phyloP scores from a whole-genome alignment of 2,329 filamentous ascomycete species.

The Lecanicillium sp. region DNA sequence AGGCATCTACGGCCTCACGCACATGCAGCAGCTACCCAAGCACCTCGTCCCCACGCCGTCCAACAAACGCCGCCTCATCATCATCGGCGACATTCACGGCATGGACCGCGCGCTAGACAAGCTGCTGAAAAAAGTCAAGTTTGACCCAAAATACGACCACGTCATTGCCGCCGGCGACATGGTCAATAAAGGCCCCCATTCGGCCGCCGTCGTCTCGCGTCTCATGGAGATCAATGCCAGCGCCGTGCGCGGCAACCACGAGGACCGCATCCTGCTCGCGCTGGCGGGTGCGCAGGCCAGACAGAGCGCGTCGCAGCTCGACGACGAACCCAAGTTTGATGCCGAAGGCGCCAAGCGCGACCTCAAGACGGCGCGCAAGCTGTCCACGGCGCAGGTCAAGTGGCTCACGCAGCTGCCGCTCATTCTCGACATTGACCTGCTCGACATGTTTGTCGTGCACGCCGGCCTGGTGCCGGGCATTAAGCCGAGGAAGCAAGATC shows the following conservation, averaged over 20 bases:
- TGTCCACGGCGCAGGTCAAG: slow-evolving; percentile 49
- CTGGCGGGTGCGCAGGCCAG: slow-evolving; percentile 24
- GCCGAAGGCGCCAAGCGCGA: slow-evolving; percentile 3
- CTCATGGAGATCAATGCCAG: slow-evolving; percentile 68
- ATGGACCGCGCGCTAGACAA: slow-evolving; percentile 60
- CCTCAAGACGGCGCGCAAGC: slow-evolving; percentile 14
- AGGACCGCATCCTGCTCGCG: slow-evolving; percentile 73
- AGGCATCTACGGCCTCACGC: slow-evolving; percentile 22
- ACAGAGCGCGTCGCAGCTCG: slow-evolving; percentile 5
- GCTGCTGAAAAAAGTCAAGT: slow-evolving; percentile 60
- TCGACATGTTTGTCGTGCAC: slow-evolving; percentile 68
- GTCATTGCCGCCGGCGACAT: slow-evolving; percentile 72
- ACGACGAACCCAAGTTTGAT: too few relatives aligned
- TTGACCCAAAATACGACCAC: slow-evolving; percentile 54
- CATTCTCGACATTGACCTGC: slow-evolving; percentile 64
- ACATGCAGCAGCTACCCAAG: slow-evolving; percentile 22
- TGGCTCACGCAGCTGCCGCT: slow-evolving; percentile 69
- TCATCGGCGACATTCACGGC: slow-evolving; percentile 91
- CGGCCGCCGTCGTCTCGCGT: slow-evolving; percentile 65
- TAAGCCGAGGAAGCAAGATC: slow-evolving; percentile 61
- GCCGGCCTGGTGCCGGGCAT: slow-evolving; percentile 76
- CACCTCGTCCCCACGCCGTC: slow-evolving; percentile 22
- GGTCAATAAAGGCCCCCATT: slow-evolving; percentile 82
- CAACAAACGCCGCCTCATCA: slow-evolving; percentile 55
- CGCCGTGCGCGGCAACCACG: slow-evolving; percentile 86